Percentiles rank a stretch among this genome's conserved stretches.
phyloP scores from a whole-genome alignment of 2,329 filamentous ascomycete genomes.

The Nannizzia gypsea region DNA sequence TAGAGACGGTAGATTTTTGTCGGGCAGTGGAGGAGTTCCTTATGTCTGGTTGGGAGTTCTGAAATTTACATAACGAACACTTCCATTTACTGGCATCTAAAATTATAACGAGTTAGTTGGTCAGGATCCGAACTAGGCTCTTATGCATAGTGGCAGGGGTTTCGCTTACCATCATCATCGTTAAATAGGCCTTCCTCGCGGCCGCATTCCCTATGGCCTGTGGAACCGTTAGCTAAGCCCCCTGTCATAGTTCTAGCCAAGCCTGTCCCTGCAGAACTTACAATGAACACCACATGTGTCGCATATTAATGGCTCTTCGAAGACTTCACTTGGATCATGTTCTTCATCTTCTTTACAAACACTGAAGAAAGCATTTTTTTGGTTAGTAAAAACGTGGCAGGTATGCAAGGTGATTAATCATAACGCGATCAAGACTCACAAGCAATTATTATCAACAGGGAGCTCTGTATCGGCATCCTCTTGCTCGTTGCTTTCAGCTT shows the following conservation, averaged over 20 bases:
- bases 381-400: not conserved
- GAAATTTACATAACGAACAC: conserved; percentile 46
- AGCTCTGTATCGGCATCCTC: conserved; percentile 37
- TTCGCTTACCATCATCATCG: conserved; percentile 50
- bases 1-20: conserved; percentile 51
- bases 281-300: conserved; percentile 68
- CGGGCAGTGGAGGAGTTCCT: conserved; percentile 17
- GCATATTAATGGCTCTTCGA: conserved; percentile 67
- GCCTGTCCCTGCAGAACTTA: conserved; percentile 40
- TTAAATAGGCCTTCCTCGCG: conserved; percentile 55
- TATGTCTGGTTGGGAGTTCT: conserved; percentile 25
- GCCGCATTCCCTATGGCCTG: conserved; percentile 87
- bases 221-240: conserved; percentile 36
- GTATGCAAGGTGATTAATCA: not conserved
- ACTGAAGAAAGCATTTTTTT: conserved; percentile 32
- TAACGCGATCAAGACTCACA: conserved; percentile 36
- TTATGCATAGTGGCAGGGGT: not conserved
- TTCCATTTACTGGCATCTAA: conserved; percentile 49
- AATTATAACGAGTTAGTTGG: conserved; percentile 16
- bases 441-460: conserved; percentile 48
- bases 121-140: not conserved
- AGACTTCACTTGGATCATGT: conserved; percentile 68
- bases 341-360: conserved; percentile 79
- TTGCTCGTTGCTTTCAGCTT: conserved; percentile 37
- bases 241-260: conserved; percentile 20